Evolutionary conservation across 2,329 filamentous ascomycete genomes (phyloP).

Genomic region (Ceratocystis albifundus): DNA sequence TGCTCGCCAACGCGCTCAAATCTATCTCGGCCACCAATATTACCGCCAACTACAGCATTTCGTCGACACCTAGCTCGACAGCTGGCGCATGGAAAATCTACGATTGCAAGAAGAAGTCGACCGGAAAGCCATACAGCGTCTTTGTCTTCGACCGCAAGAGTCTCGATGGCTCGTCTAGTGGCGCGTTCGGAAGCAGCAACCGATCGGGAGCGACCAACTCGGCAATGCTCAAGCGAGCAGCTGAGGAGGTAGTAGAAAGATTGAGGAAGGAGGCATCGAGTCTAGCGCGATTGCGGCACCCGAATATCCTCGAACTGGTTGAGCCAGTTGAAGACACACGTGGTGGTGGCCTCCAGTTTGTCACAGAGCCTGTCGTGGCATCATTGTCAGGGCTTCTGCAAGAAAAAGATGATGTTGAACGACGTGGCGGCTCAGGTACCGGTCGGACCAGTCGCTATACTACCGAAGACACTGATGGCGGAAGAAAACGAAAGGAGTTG

Average conservation of each 20-base stretch:
- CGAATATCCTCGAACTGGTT: conserved; percentile 80
- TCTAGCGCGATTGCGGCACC: conserved; percentile 77
- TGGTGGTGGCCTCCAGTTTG: conserved; percentile 86
- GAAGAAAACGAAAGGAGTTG: conserved; percentile 61
- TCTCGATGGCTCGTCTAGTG: conserved; percentile 48
- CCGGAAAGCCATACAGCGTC: conserved; percentile 75
- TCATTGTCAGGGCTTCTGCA: conserved; percentile 71
- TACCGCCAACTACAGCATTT: conserved; percentile 77
- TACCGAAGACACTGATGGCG: conserved; percentile 65
- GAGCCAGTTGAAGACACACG: conserved; percentile 94
- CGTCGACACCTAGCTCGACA: conserved; percentile 60
- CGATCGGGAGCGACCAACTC: conserved; percentile 37
- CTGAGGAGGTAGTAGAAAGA: conserved; percentile 83
- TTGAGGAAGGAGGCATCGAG: conserved; percentile 85
- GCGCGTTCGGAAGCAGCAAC: conserved; percentile 32
- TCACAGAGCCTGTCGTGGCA: conserved; percentile 79
- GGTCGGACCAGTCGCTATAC: conserved; percentile 68
- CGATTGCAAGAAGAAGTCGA: conserved; percentile 94
- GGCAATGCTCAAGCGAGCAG: conserved; percentile 61
- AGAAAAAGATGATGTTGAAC: conserved; percentile 83
- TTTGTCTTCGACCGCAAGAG: conserved; percentile 91
- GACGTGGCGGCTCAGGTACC: conserved; percentile 39
- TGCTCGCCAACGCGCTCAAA: conserved; percentile 91
- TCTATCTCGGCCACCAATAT: conserved; percentile 87
- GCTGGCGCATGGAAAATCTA: conserved; percentile 96